These are phyloP conservation scores for Gossypium herbaceum DNA, from an alignment of 345 rosid genomes.

Conservation along the genomic window DNA sequence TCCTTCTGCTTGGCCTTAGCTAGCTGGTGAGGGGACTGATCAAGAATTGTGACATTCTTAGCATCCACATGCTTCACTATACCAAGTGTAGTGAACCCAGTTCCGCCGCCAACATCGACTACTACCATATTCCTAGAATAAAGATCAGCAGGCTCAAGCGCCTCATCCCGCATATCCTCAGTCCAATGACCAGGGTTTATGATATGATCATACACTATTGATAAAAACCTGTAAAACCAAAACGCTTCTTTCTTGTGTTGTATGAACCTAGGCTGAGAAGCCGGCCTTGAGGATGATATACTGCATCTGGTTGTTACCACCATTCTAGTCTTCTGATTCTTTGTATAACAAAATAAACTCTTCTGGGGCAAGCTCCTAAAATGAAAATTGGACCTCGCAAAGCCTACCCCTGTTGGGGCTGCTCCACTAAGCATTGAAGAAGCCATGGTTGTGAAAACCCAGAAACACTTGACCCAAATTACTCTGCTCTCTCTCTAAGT, in stretches of 20 bases:
- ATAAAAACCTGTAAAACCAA: slow-evolving; percentile 94
- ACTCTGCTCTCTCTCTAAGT: too few relatives aligned
- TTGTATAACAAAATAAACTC: slow-evolving; percentile 22
- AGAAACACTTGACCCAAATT: too few relatives aligned
- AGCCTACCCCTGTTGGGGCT: slow-evolving; percentile 37
- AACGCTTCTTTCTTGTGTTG: slow-evolving; percentile 99
- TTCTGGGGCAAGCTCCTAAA: slow-evolving; percentile 32
- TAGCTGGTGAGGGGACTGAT: slow-evolving; percentile 97
- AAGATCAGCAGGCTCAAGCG: slow-evolving; percentile 96
- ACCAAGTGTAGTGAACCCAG: slow-evolving; percentile 94
- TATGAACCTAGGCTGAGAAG: slow-evolving; percentile 91
- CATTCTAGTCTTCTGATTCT: slow-evolving; percentile 23
- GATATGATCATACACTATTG: slow-evolving; percentile 87
- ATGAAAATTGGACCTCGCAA: slow-evolving; percentile 39
- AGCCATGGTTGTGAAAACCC: slow-evolving; percentile 38
- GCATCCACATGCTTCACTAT: slow-evolving; percentile 93
- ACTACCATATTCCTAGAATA: slow-evolving; percentile 58
- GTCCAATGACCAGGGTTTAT: slow-evolving; percentile 94
- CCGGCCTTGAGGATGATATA: slow-evolving; percentile 70
- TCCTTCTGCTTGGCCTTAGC: slow-evolving; percentile 92
- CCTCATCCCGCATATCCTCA: slow-evolving; percentile 96
- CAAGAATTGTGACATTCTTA: slow-evolving; percentile 87
- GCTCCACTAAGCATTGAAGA: slow-evolving; percentile 63
- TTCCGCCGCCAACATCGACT: slow-evolving; percentile 98
- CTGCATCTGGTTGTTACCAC: slow-evolving; percentile 48